Conservation (phyloP, 768 basidiomycete species). For the Pleurotus eryngii region DNA sequence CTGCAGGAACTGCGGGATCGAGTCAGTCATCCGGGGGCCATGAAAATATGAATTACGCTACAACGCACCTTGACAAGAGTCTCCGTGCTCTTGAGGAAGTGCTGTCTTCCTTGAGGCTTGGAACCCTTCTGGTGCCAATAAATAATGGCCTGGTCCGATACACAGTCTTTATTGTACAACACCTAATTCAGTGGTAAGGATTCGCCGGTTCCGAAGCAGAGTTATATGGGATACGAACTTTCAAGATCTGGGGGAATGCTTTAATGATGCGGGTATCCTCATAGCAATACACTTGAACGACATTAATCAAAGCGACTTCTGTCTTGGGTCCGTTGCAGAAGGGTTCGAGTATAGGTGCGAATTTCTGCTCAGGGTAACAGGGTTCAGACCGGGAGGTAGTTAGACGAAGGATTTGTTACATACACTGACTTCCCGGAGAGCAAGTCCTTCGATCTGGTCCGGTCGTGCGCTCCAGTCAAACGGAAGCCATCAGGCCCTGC, state of each 20-base stretch:
- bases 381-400: neutral
- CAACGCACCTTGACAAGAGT: conserved; percentile 78
- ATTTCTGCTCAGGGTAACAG: conserved; percentile 53
- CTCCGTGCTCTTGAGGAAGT: conserved; percentile 88
- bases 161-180: conserved; percentile 93
- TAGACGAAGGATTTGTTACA: conserved; percentile 21
- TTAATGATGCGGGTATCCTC: conserved; percentile 95
- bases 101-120: conserved; percentile 91
- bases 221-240: conserved; percentile 39
- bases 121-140: conserved; percentile 99
- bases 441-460: conserved; percentile 88
- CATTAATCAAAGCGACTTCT: conserved; percentile 91
- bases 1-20: conserved; percentile 70
- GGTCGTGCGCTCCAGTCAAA: conserved; percentile 86
- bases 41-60: neutral
- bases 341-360: conserved; percentile 80
- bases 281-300: conserved; percentile 94
- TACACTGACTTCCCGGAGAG: conserved; percentile 86
- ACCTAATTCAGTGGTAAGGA: conserved; percentile 44
- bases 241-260: conserved; percentile 91
- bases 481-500: conserved; percentile 83
- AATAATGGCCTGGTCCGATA: conserved; percentile 94
- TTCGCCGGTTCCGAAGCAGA: no score
- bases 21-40: neutral
- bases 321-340: conserved; percentile 89